Conservation (phyloP, 192 early-diverging fungal genomes). For the Paraglomus brasilianum region DNA sequence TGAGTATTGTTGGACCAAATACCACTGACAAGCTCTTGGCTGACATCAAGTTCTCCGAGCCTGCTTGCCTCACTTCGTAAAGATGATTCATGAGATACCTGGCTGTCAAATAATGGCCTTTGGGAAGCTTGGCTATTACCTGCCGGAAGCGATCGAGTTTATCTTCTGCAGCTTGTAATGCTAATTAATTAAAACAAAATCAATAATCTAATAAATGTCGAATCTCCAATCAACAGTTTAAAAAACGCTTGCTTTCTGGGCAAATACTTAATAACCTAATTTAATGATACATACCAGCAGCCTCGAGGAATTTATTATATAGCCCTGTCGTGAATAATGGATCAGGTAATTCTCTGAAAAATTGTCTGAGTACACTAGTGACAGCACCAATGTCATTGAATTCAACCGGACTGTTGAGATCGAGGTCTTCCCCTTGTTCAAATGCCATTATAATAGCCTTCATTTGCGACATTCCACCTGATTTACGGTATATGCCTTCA, state of each 20-base stretch:
- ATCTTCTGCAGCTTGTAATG: conserved; percentile 31
- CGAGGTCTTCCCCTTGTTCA: conserved; percentile 49
- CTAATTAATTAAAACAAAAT: conserved; percentile 32
- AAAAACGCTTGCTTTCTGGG: too few species aligned
- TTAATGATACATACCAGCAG: conserved; percentile 39
- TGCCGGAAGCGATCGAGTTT: conserved; percentile 50
- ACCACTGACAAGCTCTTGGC: conserved; percentile 91
- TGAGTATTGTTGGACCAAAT: conserved; percentile 87
- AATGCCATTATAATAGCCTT: conserved; percentile 66
- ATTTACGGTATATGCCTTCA: conserved; percentile 82
- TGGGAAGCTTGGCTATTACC: conserved; percentile 56
- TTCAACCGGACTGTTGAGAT: conserved; percentile 49
- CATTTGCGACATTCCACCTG: conserved; percentile 71
- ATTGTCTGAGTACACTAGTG: conserved; percentile 81
- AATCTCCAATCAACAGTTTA: not conserved
- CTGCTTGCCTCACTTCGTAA: conserved; percentile 58
- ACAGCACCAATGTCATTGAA: conserved; percentile 74
- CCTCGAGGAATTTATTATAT: conserved; percentile 65
- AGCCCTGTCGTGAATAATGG: conserved; percentile 70
- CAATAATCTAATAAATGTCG: not conserved
- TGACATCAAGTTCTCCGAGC: conserved; percentile 82
- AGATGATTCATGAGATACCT: conserved; percentile 63
- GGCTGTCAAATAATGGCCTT: conserved; percentile 61
- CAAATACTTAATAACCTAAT: not conserved
- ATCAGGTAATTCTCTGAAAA: conserved; percentile 72